Evolutionary conservation across 2,329 filamentous ascomycete genomes (phyloP), one percentile per base, ranked within the genome.

Genomic region (Hirsutella rhossiliensis): DNA sequence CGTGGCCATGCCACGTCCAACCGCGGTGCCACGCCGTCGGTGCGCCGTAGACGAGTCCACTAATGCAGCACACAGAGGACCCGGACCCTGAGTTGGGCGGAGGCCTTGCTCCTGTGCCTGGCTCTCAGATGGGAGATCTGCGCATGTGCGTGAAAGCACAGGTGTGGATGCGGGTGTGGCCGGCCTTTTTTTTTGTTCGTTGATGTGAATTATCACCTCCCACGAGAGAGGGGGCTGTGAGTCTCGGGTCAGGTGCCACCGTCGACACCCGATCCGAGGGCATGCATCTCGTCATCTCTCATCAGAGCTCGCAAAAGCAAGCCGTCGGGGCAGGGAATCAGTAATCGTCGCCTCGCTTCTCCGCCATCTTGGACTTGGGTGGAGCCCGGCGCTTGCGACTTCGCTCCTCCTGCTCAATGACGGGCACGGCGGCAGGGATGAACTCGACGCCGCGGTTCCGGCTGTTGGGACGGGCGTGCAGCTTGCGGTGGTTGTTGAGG

Each of bases 401-500:
- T 49, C 62, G 59, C 54, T 64, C 62, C 42, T 65, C 62, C 41
- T 62, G 58, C 48, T 65, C 61, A 40, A 64, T 64, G n/a, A 65
- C 55, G 19, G 62, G 56, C 18, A 65, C 62, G 7, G 62, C 62
- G 2, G 59, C 62, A 3, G 62, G 60, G 45, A 65, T 65, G 46
- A 61, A 65, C 49, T 64, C 62, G 30, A 65, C 62, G 7, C 62
- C 62, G 27, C 62, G 59, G 43, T 65, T 65, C 40, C 61, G 57
- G 54, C 52, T 61, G 50, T 64, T 65, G 44, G 63, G 61, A 7
- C 62, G 51, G 18, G 62, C 61, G 39, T 66, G 63, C 9, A 66
- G 52, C 56, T 64, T 65, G 53, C 63, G 62, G 52, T 66, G 63
- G 47, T 65, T 64, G 54, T 65, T 65, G 30, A 65, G 61, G 51